Evolutionary conservation across 2,329 filamentous ascomycete species (phyloP).

Genomic region (Gyromitra esculenta): DNA sequence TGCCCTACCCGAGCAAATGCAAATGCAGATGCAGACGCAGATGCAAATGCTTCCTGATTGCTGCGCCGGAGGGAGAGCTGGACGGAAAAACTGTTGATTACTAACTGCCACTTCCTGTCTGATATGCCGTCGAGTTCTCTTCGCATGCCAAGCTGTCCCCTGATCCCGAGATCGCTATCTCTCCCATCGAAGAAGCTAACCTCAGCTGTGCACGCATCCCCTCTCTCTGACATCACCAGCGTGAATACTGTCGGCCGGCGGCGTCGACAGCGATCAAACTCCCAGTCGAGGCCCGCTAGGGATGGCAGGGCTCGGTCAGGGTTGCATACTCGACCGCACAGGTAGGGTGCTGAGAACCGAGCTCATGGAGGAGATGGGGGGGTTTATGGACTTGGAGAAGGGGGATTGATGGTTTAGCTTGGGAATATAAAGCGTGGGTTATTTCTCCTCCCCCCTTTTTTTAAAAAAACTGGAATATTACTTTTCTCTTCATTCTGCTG

Average conservation of each 20-base stretch:
- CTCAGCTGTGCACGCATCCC: neutral
- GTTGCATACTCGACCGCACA: neutral
- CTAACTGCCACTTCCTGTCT: no score
- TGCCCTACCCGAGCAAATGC: neutral
- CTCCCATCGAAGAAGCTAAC: neutral
- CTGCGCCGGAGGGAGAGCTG: constrained; percentile 12
- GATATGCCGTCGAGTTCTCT: neutral
- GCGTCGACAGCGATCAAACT: neutral
- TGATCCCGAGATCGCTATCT: neutral
- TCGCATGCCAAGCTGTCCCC: neutral
- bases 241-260: neutral
- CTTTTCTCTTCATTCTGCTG: neutral
- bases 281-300: neutral
- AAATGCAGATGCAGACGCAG: no score
- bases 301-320: neutral
- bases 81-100: neutral
- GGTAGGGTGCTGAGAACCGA: constrained; percentile 14
- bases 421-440: constrained; percentile 10
- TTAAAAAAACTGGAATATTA: neutral
- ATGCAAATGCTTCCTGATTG: neutral
- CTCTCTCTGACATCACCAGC: neutral
- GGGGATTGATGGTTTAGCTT: neutral
- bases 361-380: neutral
- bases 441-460: neutral
- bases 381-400: neutral